Conservation (phyloP, 495 filamentous ascomycete species). For the Tuber melanosporum region DNA sequence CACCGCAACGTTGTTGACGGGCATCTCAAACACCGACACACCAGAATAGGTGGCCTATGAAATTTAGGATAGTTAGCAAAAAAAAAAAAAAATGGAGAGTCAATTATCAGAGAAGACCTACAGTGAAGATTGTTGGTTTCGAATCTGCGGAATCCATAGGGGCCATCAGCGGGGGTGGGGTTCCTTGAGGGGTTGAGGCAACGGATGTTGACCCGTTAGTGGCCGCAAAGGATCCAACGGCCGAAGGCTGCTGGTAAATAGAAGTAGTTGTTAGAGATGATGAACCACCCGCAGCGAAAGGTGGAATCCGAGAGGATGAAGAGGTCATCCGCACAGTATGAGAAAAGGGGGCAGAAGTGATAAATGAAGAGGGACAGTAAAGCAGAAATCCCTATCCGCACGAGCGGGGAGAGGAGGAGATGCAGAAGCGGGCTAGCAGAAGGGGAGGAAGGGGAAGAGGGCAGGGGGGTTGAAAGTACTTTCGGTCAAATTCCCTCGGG, state of each 20-base stretch:
- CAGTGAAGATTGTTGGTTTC: constrained; percentile 38
- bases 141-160: constrained; percentile 41
- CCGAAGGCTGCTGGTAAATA: constrained; percentile 43
- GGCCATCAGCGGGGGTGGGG: constrained; percentile 44
- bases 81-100: constrained; percentile 11
- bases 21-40: constrained; percentile 94
- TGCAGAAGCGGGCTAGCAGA: constrained; percentile 10
- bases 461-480: constrained; percentile 45
- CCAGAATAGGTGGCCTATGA: constrained; percentile 86
- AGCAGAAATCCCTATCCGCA: constrained; percentile 39
- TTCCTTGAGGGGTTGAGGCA: constrained; percentile 52
- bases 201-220: constrained; percentile 47
- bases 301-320: constrained; percentile 36
- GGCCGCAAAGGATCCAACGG: constrained; percentile 50
- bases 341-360: constrained; percentile 33
- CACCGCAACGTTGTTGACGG: constrained; percentile 80
- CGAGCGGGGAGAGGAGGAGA: constrained; percentile 16
- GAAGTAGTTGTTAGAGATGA: constrained; percentile 42
- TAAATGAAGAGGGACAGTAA: constrained; percentile 23
- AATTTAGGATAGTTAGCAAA: constrained; percentile 4
- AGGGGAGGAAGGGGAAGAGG: constrained; percentile 43
- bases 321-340: constrained; percentile 44
- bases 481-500: constrained; percentile 42
- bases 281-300: constrained; percentile 42
- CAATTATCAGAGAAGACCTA: constrained; percentile 10